Evolutionary conservation across 176 grass and related monocot genomes (phyloP).

Genomic region (Ananas comosus): DNA sequence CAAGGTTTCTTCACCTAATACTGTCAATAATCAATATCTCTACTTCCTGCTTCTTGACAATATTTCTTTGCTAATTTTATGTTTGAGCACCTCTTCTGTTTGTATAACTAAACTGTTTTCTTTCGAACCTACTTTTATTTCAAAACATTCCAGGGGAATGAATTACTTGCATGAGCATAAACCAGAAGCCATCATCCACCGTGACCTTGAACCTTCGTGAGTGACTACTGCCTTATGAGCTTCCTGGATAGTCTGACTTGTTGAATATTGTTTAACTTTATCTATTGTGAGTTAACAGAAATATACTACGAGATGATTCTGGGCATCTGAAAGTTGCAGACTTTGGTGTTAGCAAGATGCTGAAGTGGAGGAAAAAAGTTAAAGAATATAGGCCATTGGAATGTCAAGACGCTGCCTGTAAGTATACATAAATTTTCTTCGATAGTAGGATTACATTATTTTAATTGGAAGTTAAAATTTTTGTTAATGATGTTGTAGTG

Average conservation of each 20-base stretch:
- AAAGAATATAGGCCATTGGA: slow-evolving; percentile 60
- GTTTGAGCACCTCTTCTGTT: background rate
- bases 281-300: slow-evolving; percentile 59
- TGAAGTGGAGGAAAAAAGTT: slow-evolving; percentile 70
- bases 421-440: slow-evolving; percentile 13
- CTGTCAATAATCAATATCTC: background rate
- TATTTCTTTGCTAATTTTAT: background rate
- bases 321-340: slow-evolving; percentile 95
- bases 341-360: slow-evolving; percentile 84
- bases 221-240: slow-evolving; percentile 16
- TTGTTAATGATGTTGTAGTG: no score
- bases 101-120: background rate
- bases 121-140: background rate
- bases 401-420: slow-evolving; percentile 65
- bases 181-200: slow-evolving; percentile 80
- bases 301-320: slow-evolving; percentile 91
- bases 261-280: background rate
- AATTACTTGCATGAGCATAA: slow-evolving; percentile 95
- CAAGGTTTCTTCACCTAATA: slow-evolving; percentile 42
- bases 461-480: no score
- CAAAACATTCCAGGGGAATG: slow-evolving; percentile 68
- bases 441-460: background rate
- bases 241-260: background rate
- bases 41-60: background rate
- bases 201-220: slow-evolving; percentile 97